A percentile compares a stretch with the other conserved stretches of the same genome.
phyloP scores from a whole-genome alignment of 345 rosid genomes.

The Cardamine resedifolia region DNA sequence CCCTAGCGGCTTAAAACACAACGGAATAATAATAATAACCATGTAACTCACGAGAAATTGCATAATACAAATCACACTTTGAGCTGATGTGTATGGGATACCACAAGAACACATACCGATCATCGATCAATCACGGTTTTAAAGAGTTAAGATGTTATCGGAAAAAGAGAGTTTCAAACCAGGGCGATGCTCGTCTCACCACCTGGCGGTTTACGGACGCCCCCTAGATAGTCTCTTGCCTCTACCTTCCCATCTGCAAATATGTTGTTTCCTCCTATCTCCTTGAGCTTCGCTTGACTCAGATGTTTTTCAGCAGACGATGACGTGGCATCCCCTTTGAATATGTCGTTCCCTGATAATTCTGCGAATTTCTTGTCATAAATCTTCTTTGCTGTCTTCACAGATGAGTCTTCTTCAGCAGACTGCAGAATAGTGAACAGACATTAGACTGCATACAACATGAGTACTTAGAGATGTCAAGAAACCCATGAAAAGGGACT shows the following conservation, averaged over 20 bases:
- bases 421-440: constrained; percentile 30
- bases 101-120: constrained; percentile 38
- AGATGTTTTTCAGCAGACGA: constrained; percentile 61
- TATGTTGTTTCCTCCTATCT: constrained; percentile 83
- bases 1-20: constrained; percentile 17
- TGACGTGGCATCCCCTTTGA: constrained; percentile 66
- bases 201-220: constrained; percentile 97
- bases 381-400: constrained; percentile 90
- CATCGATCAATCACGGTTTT: constrained; percentile 24
- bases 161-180: constrained; percentile 48
- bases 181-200: constrained; percentile 95
- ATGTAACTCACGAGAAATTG: neutral
- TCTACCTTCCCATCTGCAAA: constrained; percentile 90
- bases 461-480: neutral
- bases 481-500: neutral
- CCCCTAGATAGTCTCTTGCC: constrained; percentile 86
- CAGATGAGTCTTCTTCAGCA: constrained; percentile 51
- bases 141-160: constrained; percentile 35
- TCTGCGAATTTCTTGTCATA: constrained; percentile 68
- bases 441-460: neutral
- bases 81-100: constrained; percentile 22
- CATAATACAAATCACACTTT: constrained; percentile 46
- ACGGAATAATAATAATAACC: constrained; percentile 13
- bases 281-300: constrained; percentile 71
- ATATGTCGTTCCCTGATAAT: constrained; percentile 83